Base-by-base conservation (phyloP, 2,329 filamentous ascomycete species). In the Elsinoe arachidis region DNA sequence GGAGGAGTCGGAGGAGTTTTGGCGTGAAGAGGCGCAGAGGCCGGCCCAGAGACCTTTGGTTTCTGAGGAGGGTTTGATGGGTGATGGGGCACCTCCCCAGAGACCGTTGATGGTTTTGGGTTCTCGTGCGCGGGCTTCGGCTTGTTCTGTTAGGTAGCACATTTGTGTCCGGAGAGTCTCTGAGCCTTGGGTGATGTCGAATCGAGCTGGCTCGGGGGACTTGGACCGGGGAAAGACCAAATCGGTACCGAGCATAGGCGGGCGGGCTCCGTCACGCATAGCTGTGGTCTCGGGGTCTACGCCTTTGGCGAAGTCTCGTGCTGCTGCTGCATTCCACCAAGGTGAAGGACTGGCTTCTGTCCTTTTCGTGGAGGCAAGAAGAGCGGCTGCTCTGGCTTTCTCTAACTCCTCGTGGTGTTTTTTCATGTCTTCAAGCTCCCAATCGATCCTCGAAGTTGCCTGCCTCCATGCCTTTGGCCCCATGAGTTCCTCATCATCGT, bases 241-340 rank as follows among this genome's bases (percentile, higher is more conserved):
- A 63, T 95, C 87, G 58, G 78, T 75, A 57, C 92, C 92, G 10
- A 96, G 81, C 90, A 97, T 95, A 9, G 92, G 92, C 39, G 92
- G 92, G 41, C 78, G 80, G 23, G 79, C 79, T 43, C 76, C 75
- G 60, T 83, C 84, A 19, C 78, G 78, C 74, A 83, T 80, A 23
- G 77, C 75, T 60, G 78, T 73, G 38, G 82, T 62, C 58, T 76
- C 75, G 17, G 62, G 64, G 57, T 77, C 72, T 11, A 46, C 51
- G 33, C 19, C 37, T n/a, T 54, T 56, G 21, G 56, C 56, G 34
- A 58, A 57, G 38, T 61, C 63, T 19, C 59, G 62, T 9, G 58
- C 62, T 23, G 66, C 65, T 14, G 64, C 68, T 9, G 71, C 68
- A 51, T 72, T 73, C 59, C 72, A 73, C 69, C 74, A 76, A 11